A percentile compares a stretch with the other conserved stretches of the same genome.
phyloP scores from a whole-genome alignment of 2,329 filamentous ascomycete species.

The Apiospora sp. region DNA sequence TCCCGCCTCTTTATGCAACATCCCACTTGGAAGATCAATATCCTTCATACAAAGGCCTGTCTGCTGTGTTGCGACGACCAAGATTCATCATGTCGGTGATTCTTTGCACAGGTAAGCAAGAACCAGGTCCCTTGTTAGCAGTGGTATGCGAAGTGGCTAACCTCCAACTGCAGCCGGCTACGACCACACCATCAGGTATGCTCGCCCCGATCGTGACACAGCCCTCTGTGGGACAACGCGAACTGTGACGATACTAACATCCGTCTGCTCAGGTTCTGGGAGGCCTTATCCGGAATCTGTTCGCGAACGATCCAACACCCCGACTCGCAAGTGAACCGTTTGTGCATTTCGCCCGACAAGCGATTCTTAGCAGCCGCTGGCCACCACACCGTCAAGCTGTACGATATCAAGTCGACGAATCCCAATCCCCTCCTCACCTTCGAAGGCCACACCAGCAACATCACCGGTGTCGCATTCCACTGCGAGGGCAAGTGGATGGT shows the following conservation, averaged over 20 bases:
- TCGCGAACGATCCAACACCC: slow-evolving; percentile 97
- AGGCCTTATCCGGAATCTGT: slow-evolving; percentile 96
- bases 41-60: background rate
- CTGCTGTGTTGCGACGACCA: background rate
- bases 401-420: slow-evolving; percentile 98
- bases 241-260: slow-evolving; percentile 20
- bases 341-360: slow-evolving; percentile 98
- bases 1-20: background rate
- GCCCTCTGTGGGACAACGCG: background rate
- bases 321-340: slow-evolving; percentile 96
- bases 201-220: slow-evolving; percentile 19
- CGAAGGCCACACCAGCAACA: slow-evolving; percentile 93
- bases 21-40: background rate
- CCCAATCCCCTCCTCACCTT: slow-evolving; percentile 92
- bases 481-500: slow-evolving; percentile 99
- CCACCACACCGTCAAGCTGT: slow-evolving; percentile 90
- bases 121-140: background rate
- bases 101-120: slow-evolving; percentile 23
- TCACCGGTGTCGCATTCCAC: slow-evolving; percentile 96
- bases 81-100: slow-evolving; percentile 23
- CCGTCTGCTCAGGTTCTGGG: slow-evolving; percentile 79
- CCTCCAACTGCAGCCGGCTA: slow-evolving; percentile 58
- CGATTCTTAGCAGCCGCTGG: slow-evolving; percentile 87
- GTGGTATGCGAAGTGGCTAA: background rate
- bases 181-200: slow-evolving; percentile 68